Base-by-base conservation (phyloP, 2,329 filamentous ascomycete species). In the Aspergillus oerlinghausenensis region DNA sequence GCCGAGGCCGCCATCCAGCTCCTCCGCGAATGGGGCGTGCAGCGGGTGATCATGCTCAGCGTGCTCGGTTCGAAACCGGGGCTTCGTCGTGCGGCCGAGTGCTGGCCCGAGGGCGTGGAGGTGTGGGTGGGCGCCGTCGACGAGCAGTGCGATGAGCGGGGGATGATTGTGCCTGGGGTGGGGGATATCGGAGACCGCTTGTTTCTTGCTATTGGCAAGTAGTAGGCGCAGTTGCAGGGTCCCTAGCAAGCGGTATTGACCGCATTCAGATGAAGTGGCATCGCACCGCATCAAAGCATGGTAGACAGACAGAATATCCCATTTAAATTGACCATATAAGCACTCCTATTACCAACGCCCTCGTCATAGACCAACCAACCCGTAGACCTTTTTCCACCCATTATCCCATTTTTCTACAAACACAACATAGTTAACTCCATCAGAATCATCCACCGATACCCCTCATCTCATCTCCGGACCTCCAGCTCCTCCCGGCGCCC, bases 161-260 rank as follows among this genome's bases (percentile, higher is more conserved):
- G 93, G 8, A 96, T 97, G 92, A 87, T 97, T 61, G 89, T 88
- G 78, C 92, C 92, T 0, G 93, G 93, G 0, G 68, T 97, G 61
- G 93, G 92, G 1, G 93, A 97, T 75, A 87, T 97, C 56, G 93
- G 93, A 1, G 93, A 97, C 76, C 80, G 93, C 51, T 73, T 97
- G 74, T 97, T 93, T 75, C 78, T 95, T 76, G 96, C 92, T 0
- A 83, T 93, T 72, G 92, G 92, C 23, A 96, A 96, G 73, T 95
- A 70, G 28, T 29, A 29, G 28, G 28, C 9, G 9, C 29, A 2
- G 29, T 14, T 5, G 29, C 29, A 35, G 29, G 29, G 29, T 35
- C 29, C 29, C 28, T 10, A 35, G 32, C 11, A 35, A 35, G 32
- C 10, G 29, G 11, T 35, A 35, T 14, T 35, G 29, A 5, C 29